Base-by-base conservation (phyloP, 75 land plant genomes). In the Sequoiadendron giganteum region DNA sequence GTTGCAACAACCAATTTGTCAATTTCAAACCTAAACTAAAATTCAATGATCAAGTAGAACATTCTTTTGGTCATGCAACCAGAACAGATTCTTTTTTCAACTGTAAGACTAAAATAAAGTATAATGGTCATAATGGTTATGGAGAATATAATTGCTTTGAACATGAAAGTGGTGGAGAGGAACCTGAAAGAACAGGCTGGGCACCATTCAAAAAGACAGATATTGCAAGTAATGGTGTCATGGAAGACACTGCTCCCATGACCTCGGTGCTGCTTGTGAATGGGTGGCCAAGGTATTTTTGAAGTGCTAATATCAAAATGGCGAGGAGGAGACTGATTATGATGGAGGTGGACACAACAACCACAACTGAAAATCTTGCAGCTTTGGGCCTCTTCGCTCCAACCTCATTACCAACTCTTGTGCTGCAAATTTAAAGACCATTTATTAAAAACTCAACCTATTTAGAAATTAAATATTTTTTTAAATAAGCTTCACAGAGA, bases 381-480 rank as follows among this genome's bases (percentile, higher is more conserved):
- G 89, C 83, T 40, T 84, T 86, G 32, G 97, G 93, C 70, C 89
- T 89, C 0, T 86, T 80, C 28, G 95, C 94, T 38, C 97, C 97
- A 1, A 96, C 91, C 84, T 96, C 96, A 84, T 96, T 96, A 21
- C 93, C 90, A 7, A 95, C 94, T 85, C 97, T 82, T 36, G 93
- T 91, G 76, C 95, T 96, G 92, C 88, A 87, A 84, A n/a, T 55
- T 40, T 49, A 7, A 47, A 16, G 56, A 36, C 65, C 3, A 18
- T 47, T 65, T 61, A 28, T 7, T 28, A 25, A 25, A 25, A 25
- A 5, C 25, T 65, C 70, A 65, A 25, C 28, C 25, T 19, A 58
- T 58, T 0, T 58, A 19, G 7, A 58, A 18, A 58, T 58, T 5
- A 58, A 15, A 58, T 58, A 18, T 19, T 58, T 19, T 19, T 58